Evolutionary conservation across 805 yeast genomes (phyloP), one percentile per base, ranked within the genome.

Genomic region (Metschnikowia baotianmanensis): DNA sequence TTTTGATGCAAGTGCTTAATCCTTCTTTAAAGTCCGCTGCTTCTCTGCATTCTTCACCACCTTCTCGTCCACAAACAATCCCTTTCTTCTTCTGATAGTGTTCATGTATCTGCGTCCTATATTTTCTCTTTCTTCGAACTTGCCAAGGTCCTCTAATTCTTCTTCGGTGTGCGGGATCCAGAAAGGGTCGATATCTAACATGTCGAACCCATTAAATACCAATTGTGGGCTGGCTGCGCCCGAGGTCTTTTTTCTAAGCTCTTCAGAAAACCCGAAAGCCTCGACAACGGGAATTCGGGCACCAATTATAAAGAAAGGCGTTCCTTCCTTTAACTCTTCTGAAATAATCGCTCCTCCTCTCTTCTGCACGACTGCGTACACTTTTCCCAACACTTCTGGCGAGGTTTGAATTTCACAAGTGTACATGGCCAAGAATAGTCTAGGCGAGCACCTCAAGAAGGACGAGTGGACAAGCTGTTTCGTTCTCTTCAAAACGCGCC

Each of bases 111-210:
- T 74, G 59, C 95, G 77, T 0, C 97, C 98, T 48, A 90, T 71
- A 56, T 93, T 93, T 55, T 88, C 98, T 54, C 86, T 77, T 52
- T 93, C 99, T 1, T 96, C 95, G 50, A 78, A 77, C 48, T 87
- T 96, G 20, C 99, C 99, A 32, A 87, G 69, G 43, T 88, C 95
- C 59, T 93, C 98, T 33, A 93, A 64, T 61, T 93, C 99, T 60
- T 89, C 97, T 53, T 87, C 97, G 0, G 99, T 93, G 3, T 93
- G 86, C 11, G 99, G 99, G 12, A 93, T 96, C 99, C 99, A 93
- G 72, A 86, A 93, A 32, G 99, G 99, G 69, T 93, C 98, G 50
- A 84, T 77, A 49, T 89, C 95, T 37, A 91, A 77, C 48, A 82
- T 69, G 55, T 89, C 93, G 59, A 77, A 93, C 1, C 98, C 98